Conservation (phyloP, 1,139 yeast species). For the Pneumocystis sp. region DNA sequence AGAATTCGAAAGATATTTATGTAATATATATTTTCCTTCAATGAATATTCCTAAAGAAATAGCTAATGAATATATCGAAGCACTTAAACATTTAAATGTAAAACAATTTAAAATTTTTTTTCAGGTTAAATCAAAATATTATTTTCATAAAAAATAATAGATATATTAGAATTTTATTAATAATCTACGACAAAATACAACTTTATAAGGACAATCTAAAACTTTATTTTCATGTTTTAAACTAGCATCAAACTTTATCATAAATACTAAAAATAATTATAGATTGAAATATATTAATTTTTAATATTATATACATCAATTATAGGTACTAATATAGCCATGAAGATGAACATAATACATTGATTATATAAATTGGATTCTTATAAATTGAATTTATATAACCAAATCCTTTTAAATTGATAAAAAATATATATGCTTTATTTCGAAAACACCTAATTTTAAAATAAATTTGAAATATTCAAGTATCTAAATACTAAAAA, state of each 20-base stretch:
- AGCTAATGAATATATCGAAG: neutral
- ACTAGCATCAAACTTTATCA: neutral
- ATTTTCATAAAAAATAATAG: neutral
- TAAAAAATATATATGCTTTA: too few relatives aligned
- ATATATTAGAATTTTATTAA: neutral
- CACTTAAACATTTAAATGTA: neutral
- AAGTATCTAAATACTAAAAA: neutral
- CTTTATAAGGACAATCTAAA: neutral
- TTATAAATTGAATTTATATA: too few relatives aligned
- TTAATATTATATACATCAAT: neutral
- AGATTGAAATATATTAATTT: neutral
- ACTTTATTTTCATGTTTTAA: neutral
- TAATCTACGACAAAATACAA: neutral
- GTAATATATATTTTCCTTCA: neutral
- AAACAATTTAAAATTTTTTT: neutral
- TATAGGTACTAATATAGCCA: neutral
- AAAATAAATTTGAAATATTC: neutral
- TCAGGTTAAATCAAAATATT: neutral
- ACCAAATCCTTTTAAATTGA: too few relatives aligned
- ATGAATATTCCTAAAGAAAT: neutral
- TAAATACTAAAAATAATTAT: neutral
- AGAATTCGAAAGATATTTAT: neutral
- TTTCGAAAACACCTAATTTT: neutral
- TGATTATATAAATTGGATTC: neutral
- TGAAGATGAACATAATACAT: neutral